Evolutionary conservation across 106 monocot genomes (phyloP).

Genomic region (Phalaenopsis equestris): DNA sequence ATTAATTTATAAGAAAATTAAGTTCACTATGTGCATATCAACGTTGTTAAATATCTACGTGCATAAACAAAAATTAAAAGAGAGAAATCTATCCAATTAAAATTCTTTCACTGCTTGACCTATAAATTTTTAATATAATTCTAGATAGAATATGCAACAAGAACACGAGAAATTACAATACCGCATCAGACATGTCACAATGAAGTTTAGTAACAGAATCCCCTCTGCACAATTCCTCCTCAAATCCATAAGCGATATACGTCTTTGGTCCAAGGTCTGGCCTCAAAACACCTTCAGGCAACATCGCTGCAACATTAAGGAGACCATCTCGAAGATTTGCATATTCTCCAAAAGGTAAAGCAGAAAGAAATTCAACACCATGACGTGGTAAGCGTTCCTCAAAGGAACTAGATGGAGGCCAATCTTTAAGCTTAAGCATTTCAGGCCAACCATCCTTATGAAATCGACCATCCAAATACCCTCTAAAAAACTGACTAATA

Average conservation of each 20-base stretch:
- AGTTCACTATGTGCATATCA: not conserved
- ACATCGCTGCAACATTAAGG: slow-evolving; percentile 16
- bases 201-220: slow-evolving; percentile 24
- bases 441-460: slow-evolving; percentile 11
- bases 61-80: not conserved
- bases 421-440: slow-evolving; percentile 25
- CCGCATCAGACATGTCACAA: slow-evolving; percentile 25
- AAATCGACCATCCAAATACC: slow-evolving; percentile 8
- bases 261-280: slow-evolving; percentile 24
- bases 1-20: not conserved
- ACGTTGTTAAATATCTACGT: not conserved
- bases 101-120: not conserved
- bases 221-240: slow-evolving; percentile 13
- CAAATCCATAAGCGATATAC: slow-evolving; percentile 21
- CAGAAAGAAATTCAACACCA: slow-evolving; percentile 13
- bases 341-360: slow-evolving; percentile 21
- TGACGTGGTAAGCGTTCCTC: slow-evolving; percentile 14
- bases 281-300: slow-evolving; percentile 13
- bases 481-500: slow-evolving; percentile 15
- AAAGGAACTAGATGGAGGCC: slow-evolving; percentile 15
- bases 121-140: not conserved
- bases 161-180: not conserved
- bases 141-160: not conserved
- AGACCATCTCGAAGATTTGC: slow-evolving; percentile 12
- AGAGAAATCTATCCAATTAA: not conserved